Evolutionary conservation across 2,329 filamentous ascomycete genomes (phyloP).

Genomic region (Verticillium zaregamsianum): DNA sequence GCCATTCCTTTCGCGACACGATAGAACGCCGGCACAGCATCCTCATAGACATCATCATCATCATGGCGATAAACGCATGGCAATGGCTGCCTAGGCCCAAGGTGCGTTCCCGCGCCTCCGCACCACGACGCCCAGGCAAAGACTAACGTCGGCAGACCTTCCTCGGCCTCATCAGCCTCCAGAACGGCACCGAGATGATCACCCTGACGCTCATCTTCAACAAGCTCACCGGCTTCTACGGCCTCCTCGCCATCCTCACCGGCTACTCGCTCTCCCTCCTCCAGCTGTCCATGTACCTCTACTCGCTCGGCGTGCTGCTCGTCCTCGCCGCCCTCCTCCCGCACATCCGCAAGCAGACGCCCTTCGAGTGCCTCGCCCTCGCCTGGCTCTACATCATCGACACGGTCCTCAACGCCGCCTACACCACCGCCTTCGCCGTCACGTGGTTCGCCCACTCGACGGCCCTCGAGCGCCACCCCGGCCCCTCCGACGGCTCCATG

Average conservation of each 20-base stretch:
- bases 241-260: constrained; percentile 81
- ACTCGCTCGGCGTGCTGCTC: constrained; percentile 69
- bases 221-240: constrained; percentile 88
- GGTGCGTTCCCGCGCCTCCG: constrained; percentile 4
- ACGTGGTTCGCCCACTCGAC: constrained; percentile 77
- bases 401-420: constrained; percentile 74
- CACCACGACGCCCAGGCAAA: not conserved
- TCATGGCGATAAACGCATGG: constrained; percentile 9
- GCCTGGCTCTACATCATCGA: constrained; percentile 85
- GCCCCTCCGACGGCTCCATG: constrained; percentile 12
- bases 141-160: constrained; percentile 58
- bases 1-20: not conserved
- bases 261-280: constrained; percentile 78
- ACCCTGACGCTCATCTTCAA: constrained; percentile 81
- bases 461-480: constrained; percentile 15
- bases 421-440: constrained; percentile 76
- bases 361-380: constrained; percentile 74
- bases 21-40: not conserved
- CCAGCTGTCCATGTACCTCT: constrained; percentile 88
- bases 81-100: constrained; percentile 24
- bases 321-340: constrained; percentile 68
- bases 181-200: constrained; percentile 82
- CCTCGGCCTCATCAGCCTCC: constrained; percentile 79
- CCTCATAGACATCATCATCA: too few relatives aligned
- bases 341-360: constrained; percentile 73